phyloP scores from a whole-genome alignment of 1,139 yeast genomes.

The Torulaspora pretoriensis region DNA sequence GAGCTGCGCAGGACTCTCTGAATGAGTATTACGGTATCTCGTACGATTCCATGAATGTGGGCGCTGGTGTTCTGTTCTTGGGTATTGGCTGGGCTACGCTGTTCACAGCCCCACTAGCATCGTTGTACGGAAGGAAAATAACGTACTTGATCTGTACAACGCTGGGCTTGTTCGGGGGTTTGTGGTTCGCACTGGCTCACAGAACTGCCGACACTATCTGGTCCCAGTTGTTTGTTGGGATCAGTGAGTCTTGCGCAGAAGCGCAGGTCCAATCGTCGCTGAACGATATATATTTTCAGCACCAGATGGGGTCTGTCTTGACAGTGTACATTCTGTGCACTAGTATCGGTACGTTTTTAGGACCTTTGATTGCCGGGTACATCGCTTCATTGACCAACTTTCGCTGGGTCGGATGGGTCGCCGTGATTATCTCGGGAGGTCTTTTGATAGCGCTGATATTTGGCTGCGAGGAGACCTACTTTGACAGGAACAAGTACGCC shows the following conservation, averaged over 20 bases:
- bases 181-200: slow-evolving; percentile 66
- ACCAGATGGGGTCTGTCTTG: slow-evolving; percentile 70
- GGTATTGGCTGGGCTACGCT: slow-evolving; percentile 73
- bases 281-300: slow-evolving; percentile 73
- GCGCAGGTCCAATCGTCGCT: slow-evolving; percentile 81
- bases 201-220: slow-evolving; percentile 66
- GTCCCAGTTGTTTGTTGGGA: slow-evolving; percentile 83
- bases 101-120: slow-evolving; percentile 69
- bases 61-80: slow-evolving; percentile 76
- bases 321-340: slow-evolving; percentile 79
- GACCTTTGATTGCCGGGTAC: slow-evolving; percentile 76
- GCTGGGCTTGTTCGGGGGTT: slow-evolving; percentile 61
- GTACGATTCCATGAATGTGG: slow-evolving; percentile 74
- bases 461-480: slow-evolving; percentile 71
- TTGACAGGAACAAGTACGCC: slow-evolving; percentile 52
- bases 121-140: slow-evolving; percentile 71
- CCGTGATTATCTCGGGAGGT: slow-evolving; percentile 64
- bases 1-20: slow-evolving; percentile 71
- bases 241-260: slow-evolving; percentile 81
- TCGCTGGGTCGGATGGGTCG: slow-evolving; percentile 84
- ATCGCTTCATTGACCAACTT: slow-evolving; percentile 58
- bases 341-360: slow-evolving; percentile 75
- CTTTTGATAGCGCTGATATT: slow-evolving; percentile 53
- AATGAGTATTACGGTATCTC: slow-evolving; percentile 62
- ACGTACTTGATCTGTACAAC: slow-evolving; percentile 63